Evolutionary conservation across 495 filamentous ascomycete species (phyloP).

Genomic region (Emericellopsis terricola): DNA sequence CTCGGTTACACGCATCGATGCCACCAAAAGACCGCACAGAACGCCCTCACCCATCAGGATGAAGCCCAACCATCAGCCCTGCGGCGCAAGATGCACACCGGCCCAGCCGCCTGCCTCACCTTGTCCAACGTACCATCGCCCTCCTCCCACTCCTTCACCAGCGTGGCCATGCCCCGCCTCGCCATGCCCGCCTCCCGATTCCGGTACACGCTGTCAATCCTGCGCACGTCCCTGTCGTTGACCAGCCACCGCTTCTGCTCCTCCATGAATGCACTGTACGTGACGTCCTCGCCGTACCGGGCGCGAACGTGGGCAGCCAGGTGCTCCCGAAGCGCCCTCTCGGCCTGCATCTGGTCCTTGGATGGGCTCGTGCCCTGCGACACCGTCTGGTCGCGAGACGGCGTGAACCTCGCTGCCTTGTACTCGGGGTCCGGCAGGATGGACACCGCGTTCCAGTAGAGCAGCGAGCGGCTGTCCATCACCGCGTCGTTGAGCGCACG

Average conservation of each 20-base stretch:
- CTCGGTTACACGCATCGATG: too few relatives aligned
- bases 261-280: slow-evolving; percentile 9
- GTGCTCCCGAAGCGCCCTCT: slow-evolving; percentile 1
- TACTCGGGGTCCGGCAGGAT: slow-evolving; percentile 2
- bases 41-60: too few relatives aligned
- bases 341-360: neutral
- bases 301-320: slow-evolving; percentile 10
- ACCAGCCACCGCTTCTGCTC: slow-evolving; percentile 15
- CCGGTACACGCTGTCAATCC: slow-evolving; percentile 21
- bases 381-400: slow-evolving; percentile 1
- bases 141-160: slow-evolving; percentile 10
- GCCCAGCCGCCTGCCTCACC: slow-evolving; percentile 1
- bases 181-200: slow-evolving; percentile 19
- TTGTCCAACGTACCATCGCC: slow-evolving; percentile 5
- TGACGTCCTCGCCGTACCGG: slow-evolving; percentile 6
- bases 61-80: too few relatives aligned
- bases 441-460: slow-evolving; percentile 4
- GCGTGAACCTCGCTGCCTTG: neutral
- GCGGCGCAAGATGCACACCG: too few relatives aligned
- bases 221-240: slow-evolving; percentile 16
- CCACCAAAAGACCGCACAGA: too few relatives aligned
- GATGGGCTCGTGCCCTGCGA: neutral
- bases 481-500: slow-evolving; percentile 2
- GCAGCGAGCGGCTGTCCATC: slow-evolving; percentile 1
- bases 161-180: slow-evolving; percentile 10